These are phyloP conservation scores for Articulospora tetracladia DNA, from an alignment of 495 filamentous ascomycete genomes.

Conservation along the genomic window DNA sequence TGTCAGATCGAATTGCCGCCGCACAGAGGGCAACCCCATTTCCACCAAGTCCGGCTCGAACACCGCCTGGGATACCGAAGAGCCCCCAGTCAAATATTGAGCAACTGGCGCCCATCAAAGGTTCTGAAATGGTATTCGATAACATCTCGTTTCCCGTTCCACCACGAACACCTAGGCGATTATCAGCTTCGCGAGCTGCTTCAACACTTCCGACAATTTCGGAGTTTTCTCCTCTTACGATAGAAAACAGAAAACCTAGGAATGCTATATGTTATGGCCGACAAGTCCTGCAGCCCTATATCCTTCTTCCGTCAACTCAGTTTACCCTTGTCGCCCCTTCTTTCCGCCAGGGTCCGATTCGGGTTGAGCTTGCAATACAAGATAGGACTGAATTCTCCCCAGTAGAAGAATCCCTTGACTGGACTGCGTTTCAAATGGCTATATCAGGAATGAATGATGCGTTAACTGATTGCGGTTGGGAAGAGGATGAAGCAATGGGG, in stretches of 20 bases:
- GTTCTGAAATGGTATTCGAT: conserved; percentile 14
- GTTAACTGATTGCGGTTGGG: conserved; percentile 15
- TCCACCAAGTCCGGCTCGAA: conserved; percentile 3
- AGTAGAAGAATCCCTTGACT: conserved; percentile 37
- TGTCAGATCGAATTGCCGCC: neutral
- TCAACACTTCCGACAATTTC: conserved; percentile 41
- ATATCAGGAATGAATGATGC: conserved; percentile 40
- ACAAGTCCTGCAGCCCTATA: neutral
- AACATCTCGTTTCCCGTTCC: conserved; percentile 27
- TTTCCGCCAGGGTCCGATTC: conserved; percentile 46
- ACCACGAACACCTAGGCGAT: conserved; percentile 21
- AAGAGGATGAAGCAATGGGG: conserved; percentile 38
- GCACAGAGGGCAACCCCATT: neutral
- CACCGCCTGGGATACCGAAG: conserved; percentile 14
- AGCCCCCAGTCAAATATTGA: neutral
- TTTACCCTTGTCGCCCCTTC: conserved; percentile 36
- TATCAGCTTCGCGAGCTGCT: neutral
- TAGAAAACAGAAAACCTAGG: neutral
- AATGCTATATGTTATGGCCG: neutral
- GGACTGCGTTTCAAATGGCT: conserved; percentile 55
- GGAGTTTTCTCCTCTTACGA: conserved; percentile 29
- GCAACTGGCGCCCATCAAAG: neutral
- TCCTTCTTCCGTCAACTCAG: conserved; percentile 35
- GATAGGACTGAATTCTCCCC: neutral
- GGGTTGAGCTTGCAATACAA: conserved; percentile 26